These are phyloP conservation scores for Russula sp. DNA, from an alignment of 768 basidiomycete genomes.

Conservation along the genomic window DNA sequence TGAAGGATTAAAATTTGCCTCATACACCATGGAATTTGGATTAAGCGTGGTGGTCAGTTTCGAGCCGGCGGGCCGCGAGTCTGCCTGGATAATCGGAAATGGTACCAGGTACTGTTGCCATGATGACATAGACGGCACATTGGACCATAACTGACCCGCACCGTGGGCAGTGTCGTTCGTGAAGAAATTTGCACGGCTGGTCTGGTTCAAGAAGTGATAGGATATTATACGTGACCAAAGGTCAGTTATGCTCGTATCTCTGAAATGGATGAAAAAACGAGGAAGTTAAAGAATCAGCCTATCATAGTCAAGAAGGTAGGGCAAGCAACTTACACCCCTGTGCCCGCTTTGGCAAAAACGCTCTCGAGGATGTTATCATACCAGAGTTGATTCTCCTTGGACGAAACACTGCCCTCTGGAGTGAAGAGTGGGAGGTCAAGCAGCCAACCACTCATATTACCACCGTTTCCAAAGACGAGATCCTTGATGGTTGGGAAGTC, in stretches of 20 bases:
- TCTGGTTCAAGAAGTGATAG: constrained; percentile 72
- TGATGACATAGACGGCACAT: constrained; percentile 49
- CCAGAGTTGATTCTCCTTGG: constrained; percentile 49
- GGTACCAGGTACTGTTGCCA: constrained; percentile 53
- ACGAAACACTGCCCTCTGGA: constrained; percentile 50
- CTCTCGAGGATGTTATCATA: constrained; percentile 54
- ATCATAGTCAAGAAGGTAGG: background rate
- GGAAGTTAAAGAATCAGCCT: background rate
- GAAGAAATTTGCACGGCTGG: constrained; percentile 56
- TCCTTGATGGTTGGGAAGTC: constrained; percentile 57
- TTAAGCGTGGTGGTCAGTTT: constrained; percentile 43
- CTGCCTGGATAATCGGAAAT: constrained; percentile 62
- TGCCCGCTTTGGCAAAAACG: constrained; percentile 53
- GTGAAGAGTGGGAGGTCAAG: constrained; percentile 55
- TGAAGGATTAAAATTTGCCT: constrained; percentile 41
- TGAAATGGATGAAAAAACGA: constrained; percentile 30
- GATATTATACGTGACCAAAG: constrained; percentile 63
- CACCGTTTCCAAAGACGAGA: constrained; percentile 57
- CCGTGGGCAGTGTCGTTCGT: constrained; percentile 58
- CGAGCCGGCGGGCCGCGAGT: constrained; percentile 50
- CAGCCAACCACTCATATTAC: constrained; percentile 51
- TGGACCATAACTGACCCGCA: constrained; percentile 68
- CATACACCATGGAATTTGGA: constrained; percentile 52
- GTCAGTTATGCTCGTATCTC: constrained; percentile 66
- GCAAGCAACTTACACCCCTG: constrained; percentile 47